Percentiles rank a stretch among this genome's conserved stretches.
Evolutionary conservation across 2,329 filamentous ascomycete species (phyloP).

Genomic region (Arthrobotrys megalospora): DNA sequence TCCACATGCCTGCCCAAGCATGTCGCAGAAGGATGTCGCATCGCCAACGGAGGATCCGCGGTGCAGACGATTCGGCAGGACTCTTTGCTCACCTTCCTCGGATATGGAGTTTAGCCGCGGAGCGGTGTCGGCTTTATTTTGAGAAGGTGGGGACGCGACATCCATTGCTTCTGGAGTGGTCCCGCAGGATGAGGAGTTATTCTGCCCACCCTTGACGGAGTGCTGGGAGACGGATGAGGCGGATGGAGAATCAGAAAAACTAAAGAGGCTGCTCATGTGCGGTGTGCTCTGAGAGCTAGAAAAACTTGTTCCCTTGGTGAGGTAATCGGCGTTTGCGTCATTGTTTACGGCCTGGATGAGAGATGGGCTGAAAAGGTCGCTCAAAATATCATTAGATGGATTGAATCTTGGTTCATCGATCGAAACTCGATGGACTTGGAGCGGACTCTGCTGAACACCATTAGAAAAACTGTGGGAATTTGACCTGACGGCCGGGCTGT

Average conservation of each 20-base stretch:
- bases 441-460: conserved; percentile 58
- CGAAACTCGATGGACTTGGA: conserved; percentile 54
- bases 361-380: conserved; percentile 74
- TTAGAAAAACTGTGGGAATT: conserved; percentile 66
- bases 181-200: conserved; percentile 64
- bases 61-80: conserved; percentile 47
- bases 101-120: conserved; percentile 59
- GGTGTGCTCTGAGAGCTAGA: conserved; percentile 67
- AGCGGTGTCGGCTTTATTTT: conserved; percentile 48
- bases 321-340: conserved; percentile 68
- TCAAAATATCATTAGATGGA: conserved; percentile 62
- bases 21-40: conserved; percentile 70
- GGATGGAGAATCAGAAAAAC: conserved; percentile 70
- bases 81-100: conserved; percentile 62
- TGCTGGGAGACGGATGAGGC: conserved; percentile 71
- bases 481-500: conserved; percentile 67
- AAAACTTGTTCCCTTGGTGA: conserved; percentile 66
- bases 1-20: conserved; percentile 73
- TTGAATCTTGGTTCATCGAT: conserved; percentile 58
- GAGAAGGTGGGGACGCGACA: conserved; percentile 58
- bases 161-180: conserved; percentile 65
- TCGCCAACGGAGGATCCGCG: conserved; percentile 66
- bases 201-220: conserved; percentile 51
- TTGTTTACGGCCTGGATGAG: conserved; percentile 70
- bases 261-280: conserved; percentile 63